Conservation (phyloP, 306 rosid genomes). For the Rubus idaeus region DNA sequence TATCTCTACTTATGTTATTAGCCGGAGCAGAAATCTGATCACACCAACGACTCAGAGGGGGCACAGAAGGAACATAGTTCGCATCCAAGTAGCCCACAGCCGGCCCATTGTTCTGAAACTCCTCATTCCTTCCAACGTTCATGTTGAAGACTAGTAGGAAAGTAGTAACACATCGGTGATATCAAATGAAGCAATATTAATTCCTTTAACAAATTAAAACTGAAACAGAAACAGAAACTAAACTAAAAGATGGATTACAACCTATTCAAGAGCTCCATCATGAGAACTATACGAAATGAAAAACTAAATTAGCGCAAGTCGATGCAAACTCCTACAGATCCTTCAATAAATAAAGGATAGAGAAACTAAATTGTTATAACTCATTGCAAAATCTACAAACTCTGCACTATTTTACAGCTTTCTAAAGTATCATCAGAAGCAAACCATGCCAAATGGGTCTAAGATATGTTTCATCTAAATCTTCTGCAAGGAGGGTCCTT, state of each 20-base stretch:
- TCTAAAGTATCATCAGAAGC: neutral
- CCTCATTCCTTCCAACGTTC: neutral
- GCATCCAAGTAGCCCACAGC: neutral
- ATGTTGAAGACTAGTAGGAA: neutral
- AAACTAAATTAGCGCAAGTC: too few relatives aligned
- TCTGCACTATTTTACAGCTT: neutral
- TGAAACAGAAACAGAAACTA: neutral
- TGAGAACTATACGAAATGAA: too few relatives aligned
- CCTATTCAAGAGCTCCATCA: too few relatives aligned
- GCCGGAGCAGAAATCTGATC: neutral
- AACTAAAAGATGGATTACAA: neutral
- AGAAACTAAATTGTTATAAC: neutral
- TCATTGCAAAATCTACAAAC: neutral
- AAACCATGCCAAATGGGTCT: neutral
- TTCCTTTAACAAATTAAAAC: neutral
- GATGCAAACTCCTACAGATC: too few relatives aligned
- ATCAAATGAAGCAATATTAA: neutral
- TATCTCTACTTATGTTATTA: neutral
- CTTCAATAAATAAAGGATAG: too few relatives aligned
- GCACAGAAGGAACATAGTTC: neutral
- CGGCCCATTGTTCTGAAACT: neutral
- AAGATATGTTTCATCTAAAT: too few relatives aligned
- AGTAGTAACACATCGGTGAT: slow-evolving; percentile 1
- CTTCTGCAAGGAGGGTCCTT: too few relatives aligned
- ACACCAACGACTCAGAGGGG: neutral